Evolutionary conservation across 805 yeast genomes (phyloP), one percentile per base, ranked within the genome.

Genomic region (Wickerhamomyces rabaulensis): DNA sequence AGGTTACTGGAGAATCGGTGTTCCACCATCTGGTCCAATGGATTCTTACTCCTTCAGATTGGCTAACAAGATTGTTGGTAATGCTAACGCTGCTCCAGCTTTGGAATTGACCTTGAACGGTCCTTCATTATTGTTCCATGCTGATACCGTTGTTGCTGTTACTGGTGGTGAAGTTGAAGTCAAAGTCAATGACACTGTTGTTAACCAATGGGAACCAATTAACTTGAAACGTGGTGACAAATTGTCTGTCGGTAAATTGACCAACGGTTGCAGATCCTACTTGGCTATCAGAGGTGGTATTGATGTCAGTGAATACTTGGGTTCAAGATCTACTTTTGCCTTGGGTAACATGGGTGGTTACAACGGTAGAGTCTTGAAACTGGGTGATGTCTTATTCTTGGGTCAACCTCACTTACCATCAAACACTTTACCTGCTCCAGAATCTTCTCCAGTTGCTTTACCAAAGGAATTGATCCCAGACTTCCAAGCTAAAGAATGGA

Each of bases 11-110:
- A 66, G 72, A 57, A 63, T 70, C 46, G 99, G 99, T 64, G 98
- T 92, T 46, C 99, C 99, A 22, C 98, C 98, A 8, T 88, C 96
- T 37, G 99, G 99, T 40, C 97, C 98, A 49, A 94, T 92, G 98
- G 99, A 92, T 68, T 79, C 82, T 50, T 91, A 83, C 59, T 82
- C 97, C 5, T 91, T 91, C 72, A 76, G 97, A 58, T 65, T 88
- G 52, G 97, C 96, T 19, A 92, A 92, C 71, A 73, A 86, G 62
- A 80, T 88, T 59, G 98, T 92, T 40, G 98, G 97, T 50, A 94
- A 92, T 67, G 78, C 83, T 55, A 68, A 73, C 52, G 70, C 75
- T 40, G 85, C 97, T 10, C 96, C 98, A 6, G 97, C 95, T 31
- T 75, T 92, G 61, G 99, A 92, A 68, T 73, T 87, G 48, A 94